Conservation (phyloP, 1,284 basidiomycete species). For the Ustilago nuda region DNA sequence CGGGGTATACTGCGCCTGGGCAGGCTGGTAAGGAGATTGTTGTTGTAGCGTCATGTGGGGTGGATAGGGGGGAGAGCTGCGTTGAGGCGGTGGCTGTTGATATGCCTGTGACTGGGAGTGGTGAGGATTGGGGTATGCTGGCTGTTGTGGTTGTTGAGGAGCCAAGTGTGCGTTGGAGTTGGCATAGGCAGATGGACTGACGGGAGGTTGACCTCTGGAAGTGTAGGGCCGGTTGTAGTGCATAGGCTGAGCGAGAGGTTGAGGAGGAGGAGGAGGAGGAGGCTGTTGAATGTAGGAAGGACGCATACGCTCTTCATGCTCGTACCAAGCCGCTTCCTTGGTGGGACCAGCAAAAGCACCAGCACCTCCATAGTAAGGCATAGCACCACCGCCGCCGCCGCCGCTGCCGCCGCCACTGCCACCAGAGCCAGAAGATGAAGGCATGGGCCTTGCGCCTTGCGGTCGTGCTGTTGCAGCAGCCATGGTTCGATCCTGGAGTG, state of each 20-base stretch:
- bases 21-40: constrained; percentile 8
- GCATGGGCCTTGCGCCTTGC: constrained; percentile 48
- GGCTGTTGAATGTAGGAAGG: constrained; percentile 62
- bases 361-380: constrained; percentile 21
- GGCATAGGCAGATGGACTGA: constrained; percentile 32
- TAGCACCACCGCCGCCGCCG: not conserved
- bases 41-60: not conserved
- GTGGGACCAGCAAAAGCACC: constrained; percentile 16
- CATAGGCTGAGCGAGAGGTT: constrained; percentile 24
- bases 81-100: constrained; percentile 29
- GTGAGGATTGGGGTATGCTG: constrained; percentile 14
- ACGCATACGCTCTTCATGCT: constrained; percentile 60
- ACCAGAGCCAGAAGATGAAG: constrained; percentile 37
- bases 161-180: constrained; percentile 6
- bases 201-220: constrained; percentile 20
- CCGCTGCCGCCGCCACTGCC: constrained; percentile 20
- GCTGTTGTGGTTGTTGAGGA: constrained; percentile 12
- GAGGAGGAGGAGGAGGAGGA: constrained; percentile 10
- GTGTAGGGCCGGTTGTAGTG: constrained; percentile 35
- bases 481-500: constrained; percentile 14
- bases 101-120: constrained; percentile 16
- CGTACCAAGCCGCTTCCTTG: constrained; percentile 63
- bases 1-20: constrained; percentile 28
- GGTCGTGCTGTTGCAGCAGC: constrained; percentile 35
- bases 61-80: constrained; percentile 14